Conservation (phyloP, 495 filamentous ascomycete genomes). For the Daldinia vernicosa region DNA sequence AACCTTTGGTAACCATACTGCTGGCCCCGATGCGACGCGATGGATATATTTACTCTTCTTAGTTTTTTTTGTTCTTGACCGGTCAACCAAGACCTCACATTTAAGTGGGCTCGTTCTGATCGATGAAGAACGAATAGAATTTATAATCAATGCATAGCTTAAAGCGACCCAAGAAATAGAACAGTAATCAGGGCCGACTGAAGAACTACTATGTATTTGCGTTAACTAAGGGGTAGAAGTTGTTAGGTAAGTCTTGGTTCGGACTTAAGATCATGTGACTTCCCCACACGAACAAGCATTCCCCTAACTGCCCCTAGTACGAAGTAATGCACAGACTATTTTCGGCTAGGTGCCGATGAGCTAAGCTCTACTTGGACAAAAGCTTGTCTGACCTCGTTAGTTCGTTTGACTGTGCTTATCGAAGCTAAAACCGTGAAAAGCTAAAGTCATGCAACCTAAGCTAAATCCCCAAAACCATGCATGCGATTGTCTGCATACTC, state of each 20-base stretch:
- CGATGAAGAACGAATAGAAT: too few relatives aligned
- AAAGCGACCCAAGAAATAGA: too few relatives aligned
- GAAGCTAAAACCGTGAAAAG: background rate
- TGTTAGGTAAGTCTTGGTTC: background rate
- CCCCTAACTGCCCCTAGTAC: slow-evolving; percentile 9
- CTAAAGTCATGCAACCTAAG: background rate
- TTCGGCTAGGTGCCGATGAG: slow-evolving; percentile 29
- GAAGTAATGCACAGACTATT: slow-evolving; percentile 27
- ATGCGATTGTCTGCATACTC: too few relatives aligned
- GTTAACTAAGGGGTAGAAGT: background rate
- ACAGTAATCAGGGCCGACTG: too few relatives aligned
- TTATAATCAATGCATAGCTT: too few relatives aligned
- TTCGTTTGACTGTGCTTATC: background rate
- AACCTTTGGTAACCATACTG: background rate
- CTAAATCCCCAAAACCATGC: background rate
- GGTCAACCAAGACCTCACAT: too few relatives aligned
- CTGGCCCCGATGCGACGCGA: background rate
- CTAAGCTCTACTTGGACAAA: slow-evolving; percentile 32
- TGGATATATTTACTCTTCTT: background rate
- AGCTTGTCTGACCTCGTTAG: slow-evolving; percentile 24
- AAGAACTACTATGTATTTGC: too few relatives aligned
- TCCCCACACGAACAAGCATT: slow-evolving; percentile 2
- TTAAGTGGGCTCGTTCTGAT: too few relatives aligned
- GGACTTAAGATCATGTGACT: background rate
- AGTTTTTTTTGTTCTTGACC: too few relatives aligned